Evolutionary conservation across 768 basidiomycete species (phyloP).

Genomic region (Boletus sp.): DNA sequence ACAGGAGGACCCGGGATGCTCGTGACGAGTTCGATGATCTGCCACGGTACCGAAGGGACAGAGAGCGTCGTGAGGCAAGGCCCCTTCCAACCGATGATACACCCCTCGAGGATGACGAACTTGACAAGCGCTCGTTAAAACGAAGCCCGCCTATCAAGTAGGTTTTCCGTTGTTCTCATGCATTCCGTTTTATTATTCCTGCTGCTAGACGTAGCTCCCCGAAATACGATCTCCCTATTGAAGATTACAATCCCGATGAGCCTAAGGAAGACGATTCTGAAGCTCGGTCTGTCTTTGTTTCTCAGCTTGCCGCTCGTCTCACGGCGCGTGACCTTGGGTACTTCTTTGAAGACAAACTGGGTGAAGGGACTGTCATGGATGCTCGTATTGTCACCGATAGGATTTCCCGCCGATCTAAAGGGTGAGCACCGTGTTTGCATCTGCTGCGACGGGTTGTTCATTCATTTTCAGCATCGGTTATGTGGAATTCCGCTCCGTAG

Average conservation of each 20-base stretch:
- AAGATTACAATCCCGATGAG: conserved; percentile 79
- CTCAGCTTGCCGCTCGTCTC: conserved; percentile 94
- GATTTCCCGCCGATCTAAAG: conserved; percentile 94
- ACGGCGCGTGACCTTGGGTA: conserved; percentile 96
- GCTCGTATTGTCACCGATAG: conserved; percentile 95
- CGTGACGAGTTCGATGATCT: conserved; percentile 63
- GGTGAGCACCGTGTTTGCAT: conserved; percentile 48
- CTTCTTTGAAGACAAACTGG: conserved; percentile 97
- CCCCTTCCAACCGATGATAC: conserved; percentile 41
- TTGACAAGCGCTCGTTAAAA: conserved; percentile 34
- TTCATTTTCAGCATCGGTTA: conserved; percentile 80
- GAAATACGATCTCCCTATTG: conserved; percentile 63
- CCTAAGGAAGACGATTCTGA: conserved; percentile 95
- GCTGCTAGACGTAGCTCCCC: conserved; percentile 62
- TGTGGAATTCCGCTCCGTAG: conserved; percentile 91
- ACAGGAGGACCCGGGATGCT: conserved; percentile 41
- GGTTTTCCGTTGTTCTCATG: conserved; percentile 17
- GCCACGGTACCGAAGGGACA: conserved; percentile 42
- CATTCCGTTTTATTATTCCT: conserved; percentile 4
- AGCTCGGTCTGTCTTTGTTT: conserved; percentile 97
- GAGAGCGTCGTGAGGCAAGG: conserved; percentile 40
- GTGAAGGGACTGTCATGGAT: conserved; percentile 91
- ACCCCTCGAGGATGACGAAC: conserved; percentile 33
- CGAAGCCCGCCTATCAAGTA: conserved; percentile 44
- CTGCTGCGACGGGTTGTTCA: neutral